phyloP scores from a whole-genome alignment of 176 grass and related monocot species.

The Puccinellia tenuiflora region DNA sequence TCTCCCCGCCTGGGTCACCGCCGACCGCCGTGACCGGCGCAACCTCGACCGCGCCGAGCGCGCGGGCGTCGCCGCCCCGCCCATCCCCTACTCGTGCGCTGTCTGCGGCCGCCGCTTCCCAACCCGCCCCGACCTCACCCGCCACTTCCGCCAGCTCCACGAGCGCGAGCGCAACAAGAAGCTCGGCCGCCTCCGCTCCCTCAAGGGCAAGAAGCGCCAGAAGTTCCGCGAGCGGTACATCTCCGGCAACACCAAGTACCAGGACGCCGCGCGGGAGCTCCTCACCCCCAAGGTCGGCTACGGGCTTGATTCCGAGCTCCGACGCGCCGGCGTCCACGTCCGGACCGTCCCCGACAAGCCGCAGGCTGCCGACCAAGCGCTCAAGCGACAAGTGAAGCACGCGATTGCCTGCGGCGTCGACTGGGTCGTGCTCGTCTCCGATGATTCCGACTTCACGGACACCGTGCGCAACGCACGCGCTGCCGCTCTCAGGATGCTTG shows the following conservation, averaged over 20 bases:
- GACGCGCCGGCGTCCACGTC: slow-evolving; percentile 76
- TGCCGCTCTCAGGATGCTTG: slow-evolving; percentile 64
- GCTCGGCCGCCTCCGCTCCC: slow-evolving; percentile 66
- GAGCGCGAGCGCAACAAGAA: slow-evolving; percentile 95
- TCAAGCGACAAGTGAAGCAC: slow-evolving; percentile 76
- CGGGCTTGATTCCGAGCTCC: slow-evolving; percentile 75
- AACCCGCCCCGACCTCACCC: slow-evolving; percentile 72
- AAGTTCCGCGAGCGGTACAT: slow-evolving; percentile 74
- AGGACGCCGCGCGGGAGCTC: slow-evolving; percentile 71
- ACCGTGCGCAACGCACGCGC: slow-evolving; percentile 61
- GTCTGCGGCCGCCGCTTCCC: slow-evolving; percentile 88
- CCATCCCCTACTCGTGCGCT: slow-evolving; percentile 60
- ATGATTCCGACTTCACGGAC: slow-evolving; percentile 81
- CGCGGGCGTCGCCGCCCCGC: slow-evolving; percentile 33
- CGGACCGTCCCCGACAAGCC: slow-evolving; percentile 76
- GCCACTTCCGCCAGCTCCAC: slow-evolving; percentile 95
- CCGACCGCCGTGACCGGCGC: slow-evolving; percentile 63
- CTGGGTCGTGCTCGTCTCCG: slow-evolving; percentile 78
- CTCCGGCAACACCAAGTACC: slow-evolving; percentile 71
- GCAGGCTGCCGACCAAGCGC: slow-evolving; percentile 82
- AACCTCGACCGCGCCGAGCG: slow-evolving; percentile 64
- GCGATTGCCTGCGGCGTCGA: slow-evolving; percentile 68
- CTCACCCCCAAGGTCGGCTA: slow-evolving; percentile 73
- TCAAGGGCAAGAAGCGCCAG: slow-evolving; percentile 96
- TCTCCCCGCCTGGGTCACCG: slow-evolving; percentile 63